Percentiles rank a stretch among this genome's conserved stretches.
Conservation (phyloP, 2,329 filamentous ascomycete genomes). For the Ascochyta clinopodiicola region DNA sequence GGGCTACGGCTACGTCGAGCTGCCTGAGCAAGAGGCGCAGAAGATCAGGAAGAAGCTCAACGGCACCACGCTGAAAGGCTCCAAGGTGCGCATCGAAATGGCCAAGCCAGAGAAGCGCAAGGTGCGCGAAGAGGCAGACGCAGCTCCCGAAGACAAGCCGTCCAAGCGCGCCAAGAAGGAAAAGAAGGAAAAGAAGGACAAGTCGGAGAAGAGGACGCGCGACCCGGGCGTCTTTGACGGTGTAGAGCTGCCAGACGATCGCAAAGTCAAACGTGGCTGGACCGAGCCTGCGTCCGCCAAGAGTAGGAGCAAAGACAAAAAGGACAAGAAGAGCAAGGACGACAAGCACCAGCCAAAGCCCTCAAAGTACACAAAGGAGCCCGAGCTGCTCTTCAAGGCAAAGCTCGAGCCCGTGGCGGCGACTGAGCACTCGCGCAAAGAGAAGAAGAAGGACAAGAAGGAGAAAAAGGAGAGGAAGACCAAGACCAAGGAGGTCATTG, state of each 20-base stretch:
- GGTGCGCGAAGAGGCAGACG: slow-evolving; percentile 45
- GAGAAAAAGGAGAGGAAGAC: slow-evolving; percentile 66
- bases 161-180: slow-evolving; percentile 53
- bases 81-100: slow-evolving; percentile 83
- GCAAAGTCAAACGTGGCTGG: slow-evolving; percentile 90
- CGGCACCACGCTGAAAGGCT: slow-evolving; percentile 81
- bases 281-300: slow-evolving; percentile 66
- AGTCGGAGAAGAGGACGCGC: slow-evolving; percentile 48
- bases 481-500: slow-evolving; percentile 62
- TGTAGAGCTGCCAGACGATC: slow-evolving; percentile 72
- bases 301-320: slow-evolving; percentile 55
- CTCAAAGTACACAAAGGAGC: slow-evolving; percentile 80
- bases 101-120: slow-evolving; percentile 70
- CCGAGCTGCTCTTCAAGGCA: slow-evolving; percentile 86
- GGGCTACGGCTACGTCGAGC: slow-evolving; percentile 86
- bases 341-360: slow-evolving; percentile 64
- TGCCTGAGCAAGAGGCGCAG: slow-evolving; percentile 83
- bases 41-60: slow-evolving; percentile 91
- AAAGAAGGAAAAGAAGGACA: slow-evolving; percentile 49
- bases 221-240: slow-evolving; percentile 66
- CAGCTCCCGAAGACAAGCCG: slow-evolving; percentile 58
- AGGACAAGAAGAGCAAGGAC: slow-evolving; percentile 63
- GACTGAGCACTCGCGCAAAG: slow-evolving; percentile 44
- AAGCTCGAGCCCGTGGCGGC: slow-evolving; percentile 63
- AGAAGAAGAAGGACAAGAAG: slow-evolving; percentile 57